phyloP scores from a whole-genome alignment of 1,284 basidiomycete genomes.

The Cystobasidium sp. region DNA sequence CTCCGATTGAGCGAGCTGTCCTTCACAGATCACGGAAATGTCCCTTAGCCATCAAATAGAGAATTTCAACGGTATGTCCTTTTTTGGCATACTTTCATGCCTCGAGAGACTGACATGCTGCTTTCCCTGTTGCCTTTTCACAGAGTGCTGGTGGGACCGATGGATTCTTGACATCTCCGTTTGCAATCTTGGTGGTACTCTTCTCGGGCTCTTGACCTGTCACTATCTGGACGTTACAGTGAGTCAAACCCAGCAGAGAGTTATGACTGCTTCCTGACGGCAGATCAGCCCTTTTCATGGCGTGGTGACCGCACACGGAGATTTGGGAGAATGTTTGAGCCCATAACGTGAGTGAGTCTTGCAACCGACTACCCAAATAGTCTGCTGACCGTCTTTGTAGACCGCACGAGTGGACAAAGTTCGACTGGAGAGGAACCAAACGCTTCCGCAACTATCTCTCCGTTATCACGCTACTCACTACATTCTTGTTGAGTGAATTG shows the following conservation, averaged over 20 bases:
- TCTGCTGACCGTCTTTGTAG: background rate
- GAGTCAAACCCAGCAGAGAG: background rate
- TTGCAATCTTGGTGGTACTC: slow-evolving; percentile 83
- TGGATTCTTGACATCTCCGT: slow-evolving; percentile 61
- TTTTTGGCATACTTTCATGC: slow-evolving; percentile 46
- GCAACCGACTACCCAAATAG: slow-evolving; percentile 64
- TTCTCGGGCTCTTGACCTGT: slow-evolving; percentile 77
- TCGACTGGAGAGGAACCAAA: slow-evolving; percentile 80
- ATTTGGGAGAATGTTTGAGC: slow-evolving; percentile 70
- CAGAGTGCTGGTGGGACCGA: slow-evolving; percentile 43
- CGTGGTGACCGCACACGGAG: slow-evolving; percentile 74
- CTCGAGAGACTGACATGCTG: slow-evolving; percentile 90
- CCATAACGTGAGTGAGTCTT: slow-evolving; percentile 74
- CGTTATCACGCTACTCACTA: slow-evolving; percentile 72
- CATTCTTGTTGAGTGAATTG: slow-evolving; percentile 67
- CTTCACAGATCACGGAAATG: slow-evolving; percentile 39
- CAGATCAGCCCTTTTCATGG: slow-evolving; percentile 60
- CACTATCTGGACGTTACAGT: slow-evolving; percentile 79
- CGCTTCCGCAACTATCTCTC: slow-evolving; percentile 74
- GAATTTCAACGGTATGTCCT: slow-evolving; percentile 67
- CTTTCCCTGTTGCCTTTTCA: slow-evolving; percentile 53
- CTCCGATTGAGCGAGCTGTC: background rate
- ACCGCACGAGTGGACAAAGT: slow-evolving; percentile 71
- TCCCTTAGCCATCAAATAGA: slow-evolving; percentile 73
- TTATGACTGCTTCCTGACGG: background rate